Evolutionary conservation across 2,329 filamentous ascomycete species (phyloP), one percentile per base, ranked within the genome.

Genomic region (Colletotrichum shisoi): DNA sequence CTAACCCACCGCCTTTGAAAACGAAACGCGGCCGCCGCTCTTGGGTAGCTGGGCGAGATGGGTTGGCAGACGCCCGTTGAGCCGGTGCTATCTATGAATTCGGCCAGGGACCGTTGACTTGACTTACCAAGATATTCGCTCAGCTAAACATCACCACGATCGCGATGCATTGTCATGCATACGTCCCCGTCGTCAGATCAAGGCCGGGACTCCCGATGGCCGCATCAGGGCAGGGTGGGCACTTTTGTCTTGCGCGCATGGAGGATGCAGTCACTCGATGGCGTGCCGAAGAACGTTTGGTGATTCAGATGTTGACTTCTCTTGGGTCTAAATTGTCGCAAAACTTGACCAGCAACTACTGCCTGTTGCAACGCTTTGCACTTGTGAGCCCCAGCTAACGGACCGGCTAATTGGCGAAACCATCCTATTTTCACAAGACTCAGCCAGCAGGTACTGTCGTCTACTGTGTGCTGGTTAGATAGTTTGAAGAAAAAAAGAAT

Each of bases 221-320:
- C 34, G 59, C 0, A 44, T 34, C 15, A 40, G 2, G 27, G 58
- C 39, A 39, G 45, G n/a, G 42, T 13, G 44, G 12, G 56, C 31
- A 19, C 34, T 1, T 6, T 46, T 48, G 44, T 49, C 44, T 59
- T 19, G 34, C 8, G 34, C 8, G 21, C 19, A 21, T 37, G 46
- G 42, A 37, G 45, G 31, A 57, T 39, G 56, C 19, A 40, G n/a
- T 40, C 63, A 66, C 44, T 45, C 40, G 37, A 27, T 49, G 12
- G 31, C 48, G 42, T 64, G 61, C 49, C 64, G 48, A 67, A 64
- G 54, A 60, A 60, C 42, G 54, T 34, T 63, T 34, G 49, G 59
- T 64, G 64, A 60, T 63, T 63, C 64, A 64, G 34, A 54, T 45
- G 49, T 13, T 51, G 44, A 48, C 52, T 31, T 31, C 27, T 54